Base-by-base conservation (phyloP, 2,329 filamentous ascomycete species). In the Colletotrichum tabaci region DNA sequence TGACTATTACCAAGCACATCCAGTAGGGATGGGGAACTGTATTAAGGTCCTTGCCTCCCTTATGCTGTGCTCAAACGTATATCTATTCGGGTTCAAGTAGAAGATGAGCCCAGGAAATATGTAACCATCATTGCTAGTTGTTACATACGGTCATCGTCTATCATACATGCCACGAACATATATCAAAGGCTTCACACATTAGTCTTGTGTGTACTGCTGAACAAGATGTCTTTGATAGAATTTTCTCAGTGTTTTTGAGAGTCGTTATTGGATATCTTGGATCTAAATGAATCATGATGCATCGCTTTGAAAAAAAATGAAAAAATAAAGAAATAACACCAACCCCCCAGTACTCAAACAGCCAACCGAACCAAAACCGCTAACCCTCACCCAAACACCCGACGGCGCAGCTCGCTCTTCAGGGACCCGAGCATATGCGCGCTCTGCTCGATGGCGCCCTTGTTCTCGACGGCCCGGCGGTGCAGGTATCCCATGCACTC, bases 371-470 rank as follows among this genome's bases (percentile, higher is more conserved):
- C 30, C 46, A 53, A n/a, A 12, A 13, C 9, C 2, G 2, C n/a
- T 1, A 12, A 13, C 5, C 18, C 42, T 71, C 23, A 74, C 0
- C 77, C 75, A n/a, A 78, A 57, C 3, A 79, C 53, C 21, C 79
- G 73, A 2, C 77, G 75, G 0, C 78, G 72, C 23, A 80, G 65
- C 56, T 80, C 79, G 35, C 74, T 74, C 53, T 77, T 75, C 76
- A 80, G 75, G 0, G 78, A 75, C 10, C 72, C 71, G 0, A 76
- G 77, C 78, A 79, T 78, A 52, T 74, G 74, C 10, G 65, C 49
- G 66, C 79, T 15, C 74, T 77, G 56, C 68, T 76, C 2, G 10
- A 71, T 47, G 15, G 68, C 68, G 4, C 68, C 68, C 58, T 55
- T 71, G 61, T 77, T 73, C 18, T 79, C 77, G 3, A 75, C 67